Base-by-base conservation (phyloP, 1,284 basidiomycete species). In the Gymnopus androsaceus region DNA sequence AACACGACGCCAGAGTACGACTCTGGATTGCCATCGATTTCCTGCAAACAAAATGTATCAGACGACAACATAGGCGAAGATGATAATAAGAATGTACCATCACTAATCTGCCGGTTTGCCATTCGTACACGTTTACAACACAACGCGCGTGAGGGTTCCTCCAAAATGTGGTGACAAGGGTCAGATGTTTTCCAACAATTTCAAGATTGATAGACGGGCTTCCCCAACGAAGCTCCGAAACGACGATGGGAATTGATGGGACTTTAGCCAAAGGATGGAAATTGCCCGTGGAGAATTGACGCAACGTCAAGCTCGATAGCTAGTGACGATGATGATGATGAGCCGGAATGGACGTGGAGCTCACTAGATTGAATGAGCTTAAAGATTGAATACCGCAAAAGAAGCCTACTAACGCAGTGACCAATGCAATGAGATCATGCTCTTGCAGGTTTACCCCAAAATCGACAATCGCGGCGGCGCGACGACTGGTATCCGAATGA, bases 401-500 rank as follows among this genome's bases (percentile, higher is more conserved):
- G 30, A 25, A 38, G 15, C 4, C n/a, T 12, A 69, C 72, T 23
- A 58, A 75, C 75, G 63, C 68, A 4, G 75, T 75, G 25, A 80
- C 54, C 17, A 60, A 60, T 1, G 72, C 76, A n/a, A 80, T 68
- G 14, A 82, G 64, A 62, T 82, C 77, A 57, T 80, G 77, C 60
- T 81, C 79, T 21, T 76, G 66, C 11, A 80, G 64, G 27, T 72
- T 69, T n/a, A 81, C 58, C 0, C 77, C 79, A 58, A 81, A 70
- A 60, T 81, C 74, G 3, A 60, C 59, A 30, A 60, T 57, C n/a
- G n/a, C n/a, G n/a, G n/a, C n/a, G n/a, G n/a, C n/a, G 21, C n/a
- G 31, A 11, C 47, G 41, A 31, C 27, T 38, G 21, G 57, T 55
- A 25, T 28, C 48, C 9, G 36, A 42, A 25, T 21, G 53, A 11